phyloP scores from a whole-genome alignment of 192 early-diverging fungal genomes.

The Globomyces pollinis-pini region DNA sequence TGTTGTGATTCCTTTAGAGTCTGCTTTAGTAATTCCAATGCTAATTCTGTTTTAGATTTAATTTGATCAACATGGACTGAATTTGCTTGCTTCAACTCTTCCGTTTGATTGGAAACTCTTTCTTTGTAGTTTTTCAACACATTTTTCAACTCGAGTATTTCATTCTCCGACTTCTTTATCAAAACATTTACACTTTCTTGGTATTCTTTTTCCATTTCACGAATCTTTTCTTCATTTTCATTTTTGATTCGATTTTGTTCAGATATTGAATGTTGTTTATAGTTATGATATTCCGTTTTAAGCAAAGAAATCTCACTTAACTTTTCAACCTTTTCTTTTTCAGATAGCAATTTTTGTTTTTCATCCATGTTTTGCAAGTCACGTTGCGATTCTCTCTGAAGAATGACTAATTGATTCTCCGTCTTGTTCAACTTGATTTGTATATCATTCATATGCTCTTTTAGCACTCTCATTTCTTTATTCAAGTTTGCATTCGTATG shows the following conservation, averaged over 20 bases:
- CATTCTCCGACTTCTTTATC: not conserved
- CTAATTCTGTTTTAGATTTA: not conserved
- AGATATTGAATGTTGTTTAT: not conserved
- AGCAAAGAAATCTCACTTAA: not conserved
- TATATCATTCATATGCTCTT: not conserved
- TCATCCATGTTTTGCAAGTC: not conserved
- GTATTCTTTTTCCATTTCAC: not conserved
- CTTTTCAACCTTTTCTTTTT: not conserved
- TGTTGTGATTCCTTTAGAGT: not conserved
- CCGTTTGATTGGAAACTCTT: not conserved
- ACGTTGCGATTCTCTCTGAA: not conserved
- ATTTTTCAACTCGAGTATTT: not conserved
- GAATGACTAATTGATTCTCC: not conserved
- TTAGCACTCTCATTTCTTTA: not conserved
- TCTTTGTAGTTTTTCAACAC: not conserved
- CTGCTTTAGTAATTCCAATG: not conserved
- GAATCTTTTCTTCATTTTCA: not conserved
- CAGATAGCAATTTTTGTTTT: not conserved
- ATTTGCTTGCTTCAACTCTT: not conserved
- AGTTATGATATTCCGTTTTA: not conserved
- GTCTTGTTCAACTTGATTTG: not conserved
- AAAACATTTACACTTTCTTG: not conserved
- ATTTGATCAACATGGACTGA: not conserved
- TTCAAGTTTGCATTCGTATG: not conserved
- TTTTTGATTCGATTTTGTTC: not conserved